Evolutionary conservation across 768 basidiomycete species (phyloP).

Genomic region (Calocera viscosa): DNA sequence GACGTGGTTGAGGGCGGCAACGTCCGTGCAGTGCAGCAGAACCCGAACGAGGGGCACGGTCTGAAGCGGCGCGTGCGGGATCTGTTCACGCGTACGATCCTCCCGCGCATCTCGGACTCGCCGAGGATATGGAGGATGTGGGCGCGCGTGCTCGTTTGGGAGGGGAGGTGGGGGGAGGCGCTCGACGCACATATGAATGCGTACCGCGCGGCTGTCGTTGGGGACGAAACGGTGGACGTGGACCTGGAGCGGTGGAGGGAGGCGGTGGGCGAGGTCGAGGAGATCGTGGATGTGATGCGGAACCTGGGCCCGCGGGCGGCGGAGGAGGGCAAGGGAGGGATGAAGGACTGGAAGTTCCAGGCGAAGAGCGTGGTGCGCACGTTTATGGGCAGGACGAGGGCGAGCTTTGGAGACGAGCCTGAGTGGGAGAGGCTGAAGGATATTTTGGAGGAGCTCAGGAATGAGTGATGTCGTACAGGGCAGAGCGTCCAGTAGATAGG

Average conservation of each 20-base stretch:
- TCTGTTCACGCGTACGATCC: conserved; percentile 64
- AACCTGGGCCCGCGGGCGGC: conserved; percentile 60
- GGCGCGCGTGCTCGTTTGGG: conserved; percentile 65
- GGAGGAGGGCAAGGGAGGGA: conserved; percentile 27
- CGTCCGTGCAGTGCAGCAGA: conserved; percentile 26
- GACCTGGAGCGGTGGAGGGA: conserved; percentile 59
- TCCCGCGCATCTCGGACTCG: conserved; percentile 63
- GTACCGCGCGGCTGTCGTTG: conserved; percentile 59
- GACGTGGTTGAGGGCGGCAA: conserved; percentile 7
- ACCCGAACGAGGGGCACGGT: conserved; percentile 55
- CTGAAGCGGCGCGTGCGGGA: conserved; percentile 53
- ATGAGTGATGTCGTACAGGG: conserved; percentile 18
- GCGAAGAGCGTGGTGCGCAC: conserved; percentile 75
- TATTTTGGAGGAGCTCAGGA: conserved; percentile 53
- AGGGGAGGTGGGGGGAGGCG: conserved; percentile 59
- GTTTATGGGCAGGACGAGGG: conserved; percentile 76
- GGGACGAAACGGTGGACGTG: conserved; percentile 49
- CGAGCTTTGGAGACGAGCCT: conserved; percentile 71
- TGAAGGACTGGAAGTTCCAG: conserved; percentile 62
- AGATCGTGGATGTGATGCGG: conserved; percentile 67
- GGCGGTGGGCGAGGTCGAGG: conserved; percentile 66
- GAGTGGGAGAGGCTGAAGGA: conserved; percentile 63
- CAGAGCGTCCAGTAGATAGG: no score
- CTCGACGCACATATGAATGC: conserved; percentile 74
- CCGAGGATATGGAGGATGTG: conserved; percentile 72